A percentile compares a stretch with the other conserved stretches of the same genome.
These are phyloP conservation scores for Candida mesenterica DNA, from an alignment of 1,139 yeast species.

Conservation along the genomic window DNA sequence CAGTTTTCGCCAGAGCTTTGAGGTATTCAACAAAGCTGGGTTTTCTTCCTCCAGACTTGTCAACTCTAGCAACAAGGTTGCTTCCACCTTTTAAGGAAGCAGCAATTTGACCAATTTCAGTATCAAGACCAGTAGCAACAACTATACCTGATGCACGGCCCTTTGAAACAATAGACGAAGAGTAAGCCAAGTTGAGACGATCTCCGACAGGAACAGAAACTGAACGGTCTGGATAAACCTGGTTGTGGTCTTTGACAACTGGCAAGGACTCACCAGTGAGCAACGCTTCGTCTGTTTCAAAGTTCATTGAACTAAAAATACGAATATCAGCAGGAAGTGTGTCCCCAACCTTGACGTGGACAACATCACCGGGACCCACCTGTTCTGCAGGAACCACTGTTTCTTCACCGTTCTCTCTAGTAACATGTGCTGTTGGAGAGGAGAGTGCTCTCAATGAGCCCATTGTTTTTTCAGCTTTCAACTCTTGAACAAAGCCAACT, in stretches of 20 bases:
- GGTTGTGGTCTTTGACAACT: slow-evolving; percentile 28
- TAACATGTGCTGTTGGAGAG: slow-evolving; percentile 38
- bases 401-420: slow-evolving; percentile 36
- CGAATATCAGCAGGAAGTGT: slow-evolving; percentile 53
- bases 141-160: slow-evolving; percentile 51
- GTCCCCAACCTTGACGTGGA: slow-evolving; percentile 43
- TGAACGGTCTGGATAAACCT: slow-evolving; percentile 23
- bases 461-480: slow-evolving; percentile 41
- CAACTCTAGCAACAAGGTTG: slow-evolving; percentile 26
- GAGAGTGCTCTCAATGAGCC: slow-evolving; percentile 32
- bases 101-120: slow-evolving; percentile 53
- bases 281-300: slow-evolving; percentile 52
- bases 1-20: slow-evolving; percentile 44
- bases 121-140: slow-evolving; percentile 43
- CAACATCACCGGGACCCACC: slow-evolving; percentile 52
- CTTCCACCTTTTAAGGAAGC: slow-evolving; percentile 29
- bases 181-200: slow-evolving; percentile 45
- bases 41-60: slow-evolving; percentile 19
- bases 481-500: slow-evolving; percentile 35
- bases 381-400: slow-evolving; percentile 36
- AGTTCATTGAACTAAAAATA: slow-evolving; percentile 34
- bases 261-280: slow-evolving; percentile 56
- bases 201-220: slow-evolving; percentile 38
- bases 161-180: slow-evolving; percentile 44
- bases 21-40: slow-evolving; percentile 47